Conservation (phyloP, 768 basidiomycete species). For the Podaxis carcinomalis region DNA sequence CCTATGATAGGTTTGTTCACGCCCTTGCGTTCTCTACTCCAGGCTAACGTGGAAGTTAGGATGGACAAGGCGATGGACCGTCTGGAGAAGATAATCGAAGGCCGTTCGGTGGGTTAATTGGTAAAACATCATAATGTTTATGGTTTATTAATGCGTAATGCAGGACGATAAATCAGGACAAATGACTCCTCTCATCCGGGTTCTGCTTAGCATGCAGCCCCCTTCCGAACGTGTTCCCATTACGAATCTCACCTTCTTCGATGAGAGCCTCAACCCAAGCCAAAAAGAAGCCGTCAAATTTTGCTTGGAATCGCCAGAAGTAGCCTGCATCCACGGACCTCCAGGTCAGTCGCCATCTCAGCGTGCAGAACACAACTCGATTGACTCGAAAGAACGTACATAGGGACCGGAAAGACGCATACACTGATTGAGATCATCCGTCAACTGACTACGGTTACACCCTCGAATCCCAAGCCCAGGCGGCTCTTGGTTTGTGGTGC, state of each 20-base stretch:
- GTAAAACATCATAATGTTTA: background rate
- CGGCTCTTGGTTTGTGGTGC: conserved; percentile 88
- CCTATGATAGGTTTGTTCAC: conserved; percentile 68
- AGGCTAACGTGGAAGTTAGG: conserved; percentile 30
- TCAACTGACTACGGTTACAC: conserved; percentile 57
- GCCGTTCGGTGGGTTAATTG: conserved; percentile 14
- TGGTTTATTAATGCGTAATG: conserved; percentile 15
- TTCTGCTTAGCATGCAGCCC: conserved; percentile 63
- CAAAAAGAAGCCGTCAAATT: conserved; percentile 84
- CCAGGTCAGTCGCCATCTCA: conserved; percentile 50
- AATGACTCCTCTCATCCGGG: conserved; percentile 52
- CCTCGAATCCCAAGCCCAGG: conserved; percentile 44
- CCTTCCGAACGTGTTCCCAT: conserved; percentile 37
- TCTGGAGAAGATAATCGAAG: conserved; percentile 37
- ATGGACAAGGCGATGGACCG: conserved; percentile 83
- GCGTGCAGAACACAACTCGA: background rate
- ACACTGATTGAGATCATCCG: conserved; percentile 92
- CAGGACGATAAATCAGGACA: conserved; percentile 38
- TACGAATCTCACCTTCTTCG: conserved; percentile 59
- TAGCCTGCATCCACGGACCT: conserved; percentile 96
- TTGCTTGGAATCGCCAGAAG: conserved; percentile 72
- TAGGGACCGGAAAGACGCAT: conserved; percentile 92
- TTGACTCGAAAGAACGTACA: background rate
- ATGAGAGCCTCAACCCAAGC: conserved; percentile 71
- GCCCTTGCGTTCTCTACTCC: background rate